Conservation (phyloP, 1,139 yeast genomes). For the Protomyces inundatus region DNA sequence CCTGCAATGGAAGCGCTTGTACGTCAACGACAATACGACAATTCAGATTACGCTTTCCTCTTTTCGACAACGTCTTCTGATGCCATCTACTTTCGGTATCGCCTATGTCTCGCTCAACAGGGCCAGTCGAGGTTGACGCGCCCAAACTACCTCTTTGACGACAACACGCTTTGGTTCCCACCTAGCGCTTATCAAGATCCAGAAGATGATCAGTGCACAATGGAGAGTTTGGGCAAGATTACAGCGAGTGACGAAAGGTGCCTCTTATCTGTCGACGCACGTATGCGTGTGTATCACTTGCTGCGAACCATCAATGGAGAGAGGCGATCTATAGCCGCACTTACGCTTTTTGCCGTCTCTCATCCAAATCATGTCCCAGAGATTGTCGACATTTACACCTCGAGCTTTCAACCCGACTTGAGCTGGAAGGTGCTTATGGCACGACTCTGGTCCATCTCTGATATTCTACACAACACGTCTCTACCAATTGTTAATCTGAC, state of each 20-base stretch:
- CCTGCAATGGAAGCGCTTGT: background rate
- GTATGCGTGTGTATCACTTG: background rate
- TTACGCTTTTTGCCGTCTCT: constrained; percentile 37
- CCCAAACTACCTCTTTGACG: background rate
- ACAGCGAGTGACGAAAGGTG: background rate
- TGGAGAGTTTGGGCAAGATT: background rate
- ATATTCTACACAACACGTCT: constrained; percentile 35
- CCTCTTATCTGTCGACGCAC: background rate
- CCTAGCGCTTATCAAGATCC: background rate
- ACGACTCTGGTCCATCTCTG: constrained; percentile 36
- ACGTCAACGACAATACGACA: background rate
- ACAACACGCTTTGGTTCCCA: background rate
- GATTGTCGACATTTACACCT: constrained; percentile 33
- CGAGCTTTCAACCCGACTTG: constrained; percentile 31
- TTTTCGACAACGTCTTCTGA: background rate
- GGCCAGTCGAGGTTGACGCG: background rate
- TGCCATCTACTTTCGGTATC: background rate
- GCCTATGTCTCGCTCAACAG: background rate
- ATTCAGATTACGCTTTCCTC: background rate
- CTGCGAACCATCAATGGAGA: constrained; percentile 27
- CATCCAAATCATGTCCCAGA: constrained; percentile 33
- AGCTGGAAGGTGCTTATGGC: constrained; percentile 32
- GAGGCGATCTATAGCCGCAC: constrained; percentile 37
- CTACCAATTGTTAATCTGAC: constrained; percentile 32
- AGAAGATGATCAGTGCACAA: background rate